A percentile compares a stretch with the other conserved stretches of the same genome.
These are phyloP conservation scores for Ogataea pini DNA, from an alignment of 805 yeast genomes.

Conservation along the genomic window DNA sequence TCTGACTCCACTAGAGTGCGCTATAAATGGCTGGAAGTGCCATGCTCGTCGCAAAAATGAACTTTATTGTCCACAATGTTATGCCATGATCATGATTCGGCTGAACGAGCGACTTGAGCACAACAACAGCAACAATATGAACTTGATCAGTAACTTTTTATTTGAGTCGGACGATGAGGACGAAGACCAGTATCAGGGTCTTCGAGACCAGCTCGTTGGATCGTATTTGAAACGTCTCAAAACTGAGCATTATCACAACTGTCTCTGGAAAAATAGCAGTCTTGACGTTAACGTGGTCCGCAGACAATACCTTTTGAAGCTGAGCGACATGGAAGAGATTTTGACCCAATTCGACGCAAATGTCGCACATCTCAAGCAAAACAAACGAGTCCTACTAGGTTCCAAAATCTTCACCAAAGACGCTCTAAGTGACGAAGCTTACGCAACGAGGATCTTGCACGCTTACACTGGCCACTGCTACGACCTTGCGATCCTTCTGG, in stretches of 20 bases:
- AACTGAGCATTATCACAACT: slow-evolving; percentile 32
- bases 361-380: slow-evolving; percentile 16
- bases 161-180: slow-evolving; percentile 28
- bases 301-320: slow-evolving; percentile 28
- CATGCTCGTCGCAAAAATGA: slow-evolving; percentile 36
- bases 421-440: slow-evolving; percentile 23
- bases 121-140: slow-evolving; percentile 13
- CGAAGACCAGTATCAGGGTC: slow-evolving; percentile 16
- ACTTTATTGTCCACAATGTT: slow-evolving; percentile 37
- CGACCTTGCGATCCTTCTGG: slow-evolving; percentile 16
- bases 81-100: slow-evolving; percentile 31
- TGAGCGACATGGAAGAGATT: slow-evolving; percentile 31
- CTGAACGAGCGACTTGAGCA: slow-evolving; percentile 23
- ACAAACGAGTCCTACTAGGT: slow-evolving; percentile 16
- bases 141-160: slow-evolving; percentile 15
- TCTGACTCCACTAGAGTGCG: slow-evolving; percentile 49
- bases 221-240: slow-evolving; percentile 28
- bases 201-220: slow-evolving; percentile 27
- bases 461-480: slow-evolving; percentile 12
- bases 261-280: slow-evolving; percentile 26
- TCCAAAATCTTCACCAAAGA: slow-evolving; percentile 21
- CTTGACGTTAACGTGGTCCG: slow-evolving; percentile 21
- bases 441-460: slow-evolving; percentile 16
- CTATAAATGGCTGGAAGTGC: slow-evolving; percentile 56
- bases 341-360: slow-evolving; percentile 19